Conservation (phyloP, 306 rosid genomes). For the Begonia loranthoides region DNA sequence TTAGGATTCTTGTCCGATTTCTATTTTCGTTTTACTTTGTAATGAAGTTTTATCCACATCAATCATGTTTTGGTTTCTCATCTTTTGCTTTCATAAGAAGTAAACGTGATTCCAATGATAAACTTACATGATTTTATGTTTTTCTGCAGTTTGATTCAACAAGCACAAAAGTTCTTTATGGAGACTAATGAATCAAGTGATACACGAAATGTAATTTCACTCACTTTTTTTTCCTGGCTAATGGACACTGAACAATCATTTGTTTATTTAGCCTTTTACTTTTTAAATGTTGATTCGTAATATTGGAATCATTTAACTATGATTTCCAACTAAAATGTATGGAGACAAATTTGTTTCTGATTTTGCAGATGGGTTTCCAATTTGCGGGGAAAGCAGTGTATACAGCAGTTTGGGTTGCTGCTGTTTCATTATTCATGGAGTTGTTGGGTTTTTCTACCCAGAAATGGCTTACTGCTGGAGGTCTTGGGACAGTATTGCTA, state of each 20-base stretch:
- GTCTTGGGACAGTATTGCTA: slow-evolving; percentile 94
- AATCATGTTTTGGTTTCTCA: neutral
- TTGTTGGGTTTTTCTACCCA: slow-evolving; percentile 92
- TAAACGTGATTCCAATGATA: neutral
- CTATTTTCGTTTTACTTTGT: neutral
- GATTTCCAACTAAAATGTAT: too few species aligned
- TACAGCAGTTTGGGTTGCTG: slow-evolving; percentile 95
- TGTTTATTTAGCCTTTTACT: neutral
- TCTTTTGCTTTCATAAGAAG: neutral
- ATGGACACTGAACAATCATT: neutral
- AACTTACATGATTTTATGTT: neutral
- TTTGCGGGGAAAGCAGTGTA: slow-evolving; percentile 87
- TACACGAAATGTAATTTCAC: slow-evolving; percentile 47
- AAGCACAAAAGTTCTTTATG: slow-evolving; percentile 53
- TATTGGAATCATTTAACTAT: too few species aligned
- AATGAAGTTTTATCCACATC: neutral
- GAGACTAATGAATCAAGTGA: slow-evolving; percentile 54
- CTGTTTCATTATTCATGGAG: slow-evolving; percentile 87
- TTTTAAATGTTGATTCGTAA: too few species aligned
- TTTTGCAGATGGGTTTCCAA: slow-evolving; percentile 86
- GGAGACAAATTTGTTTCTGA: neutral
- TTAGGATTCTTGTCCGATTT: too few species aligned
- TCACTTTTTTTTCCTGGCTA: neutral
- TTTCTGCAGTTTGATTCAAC: slow-evolving; percentile 63
- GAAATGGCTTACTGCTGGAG: slow-evolving; percentile 96